Evolutionary conservation across 306 rosid genomes (phyloP), one percentile per base, ranked within the genome.

Genomic region (Cotoneaster glaucophyllus): DNA sequence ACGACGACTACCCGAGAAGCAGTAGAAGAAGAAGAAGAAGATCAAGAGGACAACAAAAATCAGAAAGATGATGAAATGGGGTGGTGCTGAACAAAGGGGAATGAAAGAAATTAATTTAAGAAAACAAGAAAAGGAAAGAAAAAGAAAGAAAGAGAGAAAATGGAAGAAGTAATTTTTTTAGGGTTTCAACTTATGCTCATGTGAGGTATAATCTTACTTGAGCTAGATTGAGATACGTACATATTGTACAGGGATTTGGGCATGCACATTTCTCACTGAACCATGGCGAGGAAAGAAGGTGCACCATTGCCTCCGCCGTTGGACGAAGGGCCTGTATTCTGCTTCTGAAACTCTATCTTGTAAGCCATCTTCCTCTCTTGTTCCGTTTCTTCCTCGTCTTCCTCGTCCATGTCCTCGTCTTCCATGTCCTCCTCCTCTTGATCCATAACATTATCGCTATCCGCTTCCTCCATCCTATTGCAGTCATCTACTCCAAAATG

Each of bases 281-380:
- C 88, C 76, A 85, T 69, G 56, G 86, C 88, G 66, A 85, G 26
- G 83, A 82, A 73, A 52, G 84, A 76, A 67, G 84, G 41, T 31
- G 76, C 39, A 52, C 78, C 88, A 74, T 78, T 85, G 39, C 79
- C 83, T 5, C 78, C 79, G 18, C 82, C 85, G 13, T 72, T 76
- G 17, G 80, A 62, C 52, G 80, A 73, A 3, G 77, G 74, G 53
- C 82, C 82, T 24, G 77, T 57, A 7, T 75, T 75, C 57, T 74
- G 79, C 69, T 82, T 85, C 75, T 85, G 86, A 74, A 72, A 79
- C 67, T 79, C 82, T 15, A 85, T 74, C 81, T 85, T 82, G 11
- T 76, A 85, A 48, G 34, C 79, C 62, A 72, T 64, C 52, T 74
- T 69, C 13, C 74, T 56, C 61, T 64, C 85, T 11, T 66, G 39